Evolutionary conservation across 148 eudicot genomes (phyloP).

Genomic region (Chenopodium quinoa): DNA sequence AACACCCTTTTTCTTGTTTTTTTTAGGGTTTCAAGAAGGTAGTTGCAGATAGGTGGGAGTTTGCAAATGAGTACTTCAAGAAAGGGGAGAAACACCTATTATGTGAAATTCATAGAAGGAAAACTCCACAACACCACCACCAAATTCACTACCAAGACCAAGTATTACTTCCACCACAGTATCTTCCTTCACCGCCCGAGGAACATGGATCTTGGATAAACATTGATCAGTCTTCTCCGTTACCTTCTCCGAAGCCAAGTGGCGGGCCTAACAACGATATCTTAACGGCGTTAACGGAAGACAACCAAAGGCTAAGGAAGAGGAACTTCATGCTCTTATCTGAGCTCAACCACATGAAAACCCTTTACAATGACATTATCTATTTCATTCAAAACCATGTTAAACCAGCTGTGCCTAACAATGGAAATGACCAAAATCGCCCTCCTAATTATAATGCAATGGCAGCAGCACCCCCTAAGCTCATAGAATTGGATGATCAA

Average conservation of each 20-base stretch:
- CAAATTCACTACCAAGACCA: constrained; percentile 42
- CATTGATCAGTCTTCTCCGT: constrained; percentile 25
- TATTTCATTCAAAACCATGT: constrained; percentile 56
- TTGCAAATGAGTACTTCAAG: constrained; percentile 53
- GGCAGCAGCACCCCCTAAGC: constrained; percentile 30
- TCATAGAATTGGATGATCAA: constrained; percentile 36
- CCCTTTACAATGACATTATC: constrained; percentile 51
- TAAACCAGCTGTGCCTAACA: constrained; percentile 30
- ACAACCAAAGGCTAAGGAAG: constrained; percentile 45
- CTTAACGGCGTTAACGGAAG: constrained; percentile 38
- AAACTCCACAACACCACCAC: constrained; percentile 40
- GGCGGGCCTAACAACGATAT: constrained; percentile 27
- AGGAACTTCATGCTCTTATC: constrained; percentile 50
- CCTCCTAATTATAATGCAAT: constrained; percentile 18
- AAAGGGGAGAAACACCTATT: constrained; percentile 49
- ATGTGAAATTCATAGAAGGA: constrained; percentile 52
- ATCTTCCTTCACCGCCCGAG: constrained; percentile 23
- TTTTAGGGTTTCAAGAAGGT: constrained; percentile 57
- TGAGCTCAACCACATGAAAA: constrained; percentile 53
- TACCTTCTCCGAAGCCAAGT: constrained; percentile 28
- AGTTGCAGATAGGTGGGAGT: constrained; percentile 65
- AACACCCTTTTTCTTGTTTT: background rate
- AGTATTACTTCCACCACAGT: constrained; percentile 34
- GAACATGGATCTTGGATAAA: constrained; percentile 29
- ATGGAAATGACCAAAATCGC: constrained; percentile 21